Base-by-base conservation (phyloP, 164 flowering plant genomes). In the Aristolochia fimbriata region DNA sequence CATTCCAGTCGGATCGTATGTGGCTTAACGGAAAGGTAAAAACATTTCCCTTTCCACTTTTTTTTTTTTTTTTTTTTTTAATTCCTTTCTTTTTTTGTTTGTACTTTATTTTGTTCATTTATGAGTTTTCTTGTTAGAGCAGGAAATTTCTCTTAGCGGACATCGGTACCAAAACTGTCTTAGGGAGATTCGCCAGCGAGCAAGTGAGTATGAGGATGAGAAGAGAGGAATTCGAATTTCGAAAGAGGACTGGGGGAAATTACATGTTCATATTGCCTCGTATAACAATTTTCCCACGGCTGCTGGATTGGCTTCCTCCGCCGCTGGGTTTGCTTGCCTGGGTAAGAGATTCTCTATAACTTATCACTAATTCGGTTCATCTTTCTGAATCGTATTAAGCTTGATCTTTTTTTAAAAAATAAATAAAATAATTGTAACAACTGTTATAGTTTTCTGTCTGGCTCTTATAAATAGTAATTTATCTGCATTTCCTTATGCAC, bases 261-360 rank as follows among this genome's bases (percentile, higher is more conserved):
- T 91, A 70, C 80, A 84, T 64, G 63, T 94, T 14, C 97, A 94
- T 57, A 80, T 94, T 78, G 95, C 87, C 57, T 91, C 97, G 1
- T 88, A 74, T 50, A 94, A 94, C 65, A 94, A 87, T 68, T 94
- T 94, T 62, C 99, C 97, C 0, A 94, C 99, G 62, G 97, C 99
- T 41, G 97, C 99, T 65, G 99, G 99, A 0, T 72, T 94, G 73
- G 99, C 99, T 67, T 94, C 99, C 52, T 94, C 96, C 19, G 99
- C 97, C 31, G 97, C 97, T 61, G 99, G 99, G 31, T 80, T 91
- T 62, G 97, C 99, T 63, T 94, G 99, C 73, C 83, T 91, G 15
- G 96, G 99, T 94, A 77, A 57, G 59, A 68, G 9, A 52, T 23
- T 21, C 4, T 5, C 10, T 7, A 37, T 10, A 27, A 10, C 43